phyloP scores from a whole-genome alignment of 176 grass and related monocot species.

The Rhipidocladum racemiflorum region DNA sequence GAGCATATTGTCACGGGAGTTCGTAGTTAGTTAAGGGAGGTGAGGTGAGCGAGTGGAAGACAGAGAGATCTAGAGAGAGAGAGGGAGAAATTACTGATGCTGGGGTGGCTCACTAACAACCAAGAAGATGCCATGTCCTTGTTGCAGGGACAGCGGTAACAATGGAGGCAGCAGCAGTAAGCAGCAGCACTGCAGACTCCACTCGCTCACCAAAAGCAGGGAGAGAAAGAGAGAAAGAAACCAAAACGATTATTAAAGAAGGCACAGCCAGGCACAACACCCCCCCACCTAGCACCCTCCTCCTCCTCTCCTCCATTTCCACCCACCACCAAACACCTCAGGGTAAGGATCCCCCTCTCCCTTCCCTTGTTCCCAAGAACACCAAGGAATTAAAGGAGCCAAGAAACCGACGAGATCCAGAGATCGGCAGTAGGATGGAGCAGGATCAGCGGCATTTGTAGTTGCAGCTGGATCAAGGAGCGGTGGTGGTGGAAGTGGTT shows the following conservation, averaged over 20 bases:
- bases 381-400: background rate
- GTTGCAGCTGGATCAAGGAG: conserved; percentile 7
- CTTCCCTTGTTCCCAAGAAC: background rate
- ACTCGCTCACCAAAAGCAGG: conserved; percentile 25
- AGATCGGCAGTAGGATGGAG: background rate
- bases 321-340: conserved; percentile 39
- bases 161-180: conserved; percentile 13
- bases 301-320: conserved; percentile 32
- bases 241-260: conserved; percentile 14
- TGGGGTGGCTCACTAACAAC: conserved; percentile 35
- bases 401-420: conserved; percentile 21
- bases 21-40: background rate
- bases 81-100: background rate
- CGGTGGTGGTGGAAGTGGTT: conserved; percentile 38
- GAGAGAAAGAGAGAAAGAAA: background rate
- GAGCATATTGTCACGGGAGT: background rate
- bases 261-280: background rate
- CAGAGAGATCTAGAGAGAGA: background rate
- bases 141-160: conserved; percentile 49
- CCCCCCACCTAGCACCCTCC: conserved; percentile 17
- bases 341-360: background rate
- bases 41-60: too few species aligned
- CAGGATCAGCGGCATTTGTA: conserved; percentile 48
- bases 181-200: conserved; percentile 1
- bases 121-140: conserved; percentile 70